Conservation (phyloP, 106 monocot genomes). For the Vanilla planifolia region DNA sequence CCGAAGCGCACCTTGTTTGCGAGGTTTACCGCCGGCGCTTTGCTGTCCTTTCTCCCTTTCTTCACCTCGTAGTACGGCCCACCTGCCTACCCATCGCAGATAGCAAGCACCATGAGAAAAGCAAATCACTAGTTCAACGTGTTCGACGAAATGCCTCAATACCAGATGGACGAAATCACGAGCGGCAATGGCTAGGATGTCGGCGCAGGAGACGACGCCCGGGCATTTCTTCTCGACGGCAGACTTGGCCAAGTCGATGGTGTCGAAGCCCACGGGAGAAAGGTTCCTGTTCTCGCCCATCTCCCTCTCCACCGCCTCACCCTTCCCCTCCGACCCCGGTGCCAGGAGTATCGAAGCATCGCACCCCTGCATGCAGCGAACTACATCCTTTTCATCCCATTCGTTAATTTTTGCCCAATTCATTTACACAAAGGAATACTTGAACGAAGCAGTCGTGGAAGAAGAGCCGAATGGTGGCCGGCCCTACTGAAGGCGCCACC, state of each 20-base stretch:
- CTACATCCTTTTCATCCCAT: too few relatives aligned
- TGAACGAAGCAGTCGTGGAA: constrained; percentile 88
- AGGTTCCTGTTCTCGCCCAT: constrained; percentile 58
- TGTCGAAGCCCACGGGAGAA: constrained; percentile 46
- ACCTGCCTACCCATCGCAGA: constrained; percentile 39
- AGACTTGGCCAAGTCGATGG: constrained; percentile 47
- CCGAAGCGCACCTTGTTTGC: constrained; percentile 38
- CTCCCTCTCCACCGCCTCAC: constrained; percentile 54
- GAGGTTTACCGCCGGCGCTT: constrained; percentile 44
- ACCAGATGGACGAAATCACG: constrained; percentile 77
- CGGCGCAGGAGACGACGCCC: constrained; percentile 83
- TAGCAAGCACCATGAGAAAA: too few relatives aligned
- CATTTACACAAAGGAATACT: too few relatives aligned
- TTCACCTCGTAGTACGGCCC: constrained; percentile 79
- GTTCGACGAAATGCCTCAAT: constrained; percentile 5
- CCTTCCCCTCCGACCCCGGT: constrained; percentile 16
- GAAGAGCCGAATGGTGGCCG: constrained; percentile 90
- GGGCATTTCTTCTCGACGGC: constrained; percentile 76
- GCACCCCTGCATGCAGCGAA: constrained; percentile 73
- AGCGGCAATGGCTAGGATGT: constrained; percentile 72
- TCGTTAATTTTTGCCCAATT: too few relatives aligned
- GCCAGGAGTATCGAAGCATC: constrained; percentile 70
- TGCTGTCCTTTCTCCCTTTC: constrained; percentile 82
- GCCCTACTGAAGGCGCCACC: constrained; percentile 46
- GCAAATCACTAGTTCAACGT: neutral